A percentile compares a stretch with the other conserved stretches of the same genome.
Conservation (phyloP, 495 filamentous ascomycete species). For the Penicillium longicatenatum region DNA sequence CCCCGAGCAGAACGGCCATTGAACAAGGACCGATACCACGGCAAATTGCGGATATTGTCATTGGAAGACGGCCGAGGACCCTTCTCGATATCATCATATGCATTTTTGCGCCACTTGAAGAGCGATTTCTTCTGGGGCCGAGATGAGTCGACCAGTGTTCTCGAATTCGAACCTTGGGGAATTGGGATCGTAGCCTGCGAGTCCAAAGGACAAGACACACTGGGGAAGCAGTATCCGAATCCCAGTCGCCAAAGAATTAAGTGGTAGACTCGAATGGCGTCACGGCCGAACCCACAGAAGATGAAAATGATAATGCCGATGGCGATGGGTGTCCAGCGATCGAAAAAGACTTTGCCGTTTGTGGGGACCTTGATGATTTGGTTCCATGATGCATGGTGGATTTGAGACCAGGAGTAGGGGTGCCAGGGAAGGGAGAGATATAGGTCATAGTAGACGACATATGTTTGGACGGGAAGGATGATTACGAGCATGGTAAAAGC, state of each 20-base stretch:
- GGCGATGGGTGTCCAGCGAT: constrained; percentile 68
- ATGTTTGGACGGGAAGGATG: constrained; percentile 64
- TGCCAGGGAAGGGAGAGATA: constrained; percentile 35
- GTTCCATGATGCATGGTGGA: constrained; percentile 60
- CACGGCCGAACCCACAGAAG: constrained; percentile 80
- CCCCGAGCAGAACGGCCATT: constrained; percentile 6
- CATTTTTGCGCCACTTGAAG: constrained; percentile 22
- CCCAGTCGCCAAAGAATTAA: constrained; percentile 34
- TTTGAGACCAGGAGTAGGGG: constrained; percentile 54
- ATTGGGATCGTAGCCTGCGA: constrained; percentile 6
- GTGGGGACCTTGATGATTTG: constrained; percentile 64
- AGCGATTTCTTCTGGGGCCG: constrained; percentile 30
- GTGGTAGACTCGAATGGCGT: constrained; percentile 75
- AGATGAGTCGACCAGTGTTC: constrained; percentile 25
- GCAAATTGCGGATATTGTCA: background rate
- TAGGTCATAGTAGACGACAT: constrained; percentile 61
- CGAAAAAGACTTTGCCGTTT: constrained; percentile 53
- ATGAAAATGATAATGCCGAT: constrained; percentile 64
- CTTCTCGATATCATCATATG: constrained; percentile 31
- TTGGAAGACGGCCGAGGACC: constrained; percentile 6
- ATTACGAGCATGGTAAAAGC: constrained; percentile 65
- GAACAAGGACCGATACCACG: constrained; percentile 23
- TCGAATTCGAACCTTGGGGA: constrained; percentile 11
- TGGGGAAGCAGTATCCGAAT: constrained; percentile 29
- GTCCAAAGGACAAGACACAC: constrained; percentile 14